Evolutionary conservation across 2,329 filamentous ascomycete species (phyloP).

Genomic region (Phialocephala sp.): DNA sequence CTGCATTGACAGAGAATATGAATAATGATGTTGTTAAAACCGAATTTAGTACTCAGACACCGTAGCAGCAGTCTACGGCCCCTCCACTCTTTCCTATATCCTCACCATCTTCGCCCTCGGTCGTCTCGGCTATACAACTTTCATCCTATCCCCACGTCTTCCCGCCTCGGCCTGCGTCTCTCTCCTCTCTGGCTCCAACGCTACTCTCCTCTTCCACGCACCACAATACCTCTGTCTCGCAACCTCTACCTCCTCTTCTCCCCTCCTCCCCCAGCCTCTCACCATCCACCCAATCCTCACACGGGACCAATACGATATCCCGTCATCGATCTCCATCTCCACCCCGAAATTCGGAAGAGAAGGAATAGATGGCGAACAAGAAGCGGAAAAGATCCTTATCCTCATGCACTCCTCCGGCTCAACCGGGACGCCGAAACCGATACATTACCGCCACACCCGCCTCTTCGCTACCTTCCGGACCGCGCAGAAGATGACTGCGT

Average conservation of each 20-base stretch:
- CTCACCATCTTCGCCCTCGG: constrained; percentile 5
- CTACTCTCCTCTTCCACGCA: constrained; percentile 3
- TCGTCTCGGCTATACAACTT: constrained; percentile 4
- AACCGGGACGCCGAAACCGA: neutral
- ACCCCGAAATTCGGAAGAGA: constrained; percentile 26
- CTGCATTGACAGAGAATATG: neutral
- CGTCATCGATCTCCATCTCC: constrained; percentile 15
- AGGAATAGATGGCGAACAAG: neutral
- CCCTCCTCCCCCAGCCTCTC: neutral
- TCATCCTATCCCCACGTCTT: constrained; percentile 2
- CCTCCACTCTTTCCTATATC: constrained; percentile 5
- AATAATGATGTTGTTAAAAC: neutral
- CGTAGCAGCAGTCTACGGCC: constrained; percentile 4
- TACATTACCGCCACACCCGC: neutral
- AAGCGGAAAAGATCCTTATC: neutral
- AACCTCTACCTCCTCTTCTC: neutral
- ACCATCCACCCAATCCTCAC: neutral
- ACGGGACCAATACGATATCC: constrained; percentile 25
- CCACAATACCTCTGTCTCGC: constrained; percentile 7
- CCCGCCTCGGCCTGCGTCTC: neutral
- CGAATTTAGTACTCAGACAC: neutral
- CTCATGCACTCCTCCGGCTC: constrained; percentile 1
- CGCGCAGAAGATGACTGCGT: neutral
- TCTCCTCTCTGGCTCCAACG: neutral
- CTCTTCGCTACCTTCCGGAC: constrained; percentile 5